These are phyloP conservation scores for Globisporangium heterothallicum DNA, from an alignment of 352 stramenopile genomes.

Conservation along the genomic window DNA sequence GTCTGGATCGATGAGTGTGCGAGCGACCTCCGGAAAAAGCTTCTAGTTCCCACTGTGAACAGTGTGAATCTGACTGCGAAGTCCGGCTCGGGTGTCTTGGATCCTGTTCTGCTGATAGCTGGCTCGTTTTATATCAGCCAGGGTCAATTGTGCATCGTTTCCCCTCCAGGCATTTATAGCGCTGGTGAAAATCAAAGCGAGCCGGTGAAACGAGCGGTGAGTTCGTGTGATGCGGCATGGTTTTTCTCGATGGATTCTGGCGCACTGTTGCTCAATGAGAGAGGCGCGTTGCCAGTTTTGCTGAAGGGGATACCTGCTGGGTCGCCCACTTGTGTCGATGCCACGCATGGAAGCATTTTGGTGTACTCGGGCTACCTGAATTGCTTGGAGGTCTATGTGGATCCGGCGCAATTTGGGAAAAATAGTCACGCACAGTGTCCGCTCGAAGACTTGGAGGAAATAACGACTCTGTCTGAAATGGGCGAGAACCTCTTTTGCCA, in stretches of 20 bases:
- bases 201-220: conserved; percentile 33
- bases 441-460: neutral
- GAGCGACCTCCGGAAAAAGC: conserved; percentile 32
- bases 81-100: conserved; percentile 30
- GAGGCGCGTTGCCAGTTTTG: conserved; percentile 25
- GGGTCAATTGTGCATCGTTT: conserved; percentile 55
- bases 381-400: conserved; percentile 52
- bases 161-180: conserved; percentile 52
- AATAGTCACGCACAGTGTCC: conserved; percentile 2
- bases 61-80: conserved; percentile 27
- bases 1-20: conserved; percentile 43
- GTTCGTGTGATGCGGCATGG: conserved; percentile 54
- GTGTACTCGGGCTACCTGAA: conserved; percentile 70
- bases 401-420: conserved; percentile 7
- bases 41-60: conserved; percentile 36
- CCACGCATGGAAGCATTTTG: conserved; percentile 36
- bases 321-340: conserved; percentile 59
- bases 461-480: conserved; percentile 17
- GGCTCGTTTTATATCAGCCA: conserved; percentile 65
- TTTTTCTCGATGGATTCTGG: conserved; percentile 61
- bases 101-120: conserved; percentile 69
- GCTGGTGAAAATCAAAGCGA: conserved; percentile 32
- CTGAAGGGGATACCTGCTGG: conserved; percentile 58
- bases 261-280: conserved; percentile 18
- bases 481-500: conserved; percentile 27